Percentiles rank a stretch among this genome's conserved stretches.
Evolutionary conservation across 179 eudicot genomes (phyloP).

Genomic region (Silene vulgaris): DNA sequence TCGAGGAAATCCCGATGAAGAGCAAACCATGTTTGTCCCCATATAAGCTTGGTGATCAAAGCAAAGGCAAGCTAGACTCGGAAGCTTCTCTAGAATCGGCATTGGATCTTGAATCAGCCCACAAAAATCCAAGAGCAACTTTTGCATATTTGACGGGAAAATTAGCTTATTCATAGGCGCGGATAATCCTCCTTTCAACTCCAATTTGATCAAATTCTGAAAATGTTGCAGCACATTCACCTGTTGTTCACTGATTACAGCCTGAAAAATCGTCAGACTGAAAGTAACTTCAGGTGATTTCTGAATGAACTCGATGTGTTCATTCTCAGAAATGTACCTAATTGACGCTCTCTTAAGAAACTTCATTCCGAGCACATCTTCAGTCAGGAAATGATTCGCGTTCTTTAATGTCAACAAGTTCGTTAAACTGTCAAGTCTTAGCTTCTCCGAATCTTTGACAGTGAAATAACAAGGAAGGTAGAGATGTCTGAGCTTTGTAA

Average conservation of each 20-base stretch:
- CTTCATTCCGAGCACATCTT: conserved; percentile 28
- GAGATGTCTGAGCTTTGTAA: conserved; percentile 30
- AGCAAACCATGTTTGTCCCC: conserved; percentile 27
- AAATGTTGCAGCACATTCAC: conserved; percentile 17
- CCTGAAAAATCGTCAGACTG: conserved; percentile 24
- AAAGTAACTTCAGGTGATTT: conserved; percentile 24
- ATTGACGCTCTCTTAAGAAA: conserved; percentile 27
- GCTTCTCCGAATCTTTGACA: conserved; percentile 22
- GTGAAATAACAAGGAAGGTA: conserved; percentile 34
- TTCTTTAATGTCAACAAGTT: conserved; percentile 32
- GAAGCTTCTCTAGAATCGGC: conserved; percentile 33
- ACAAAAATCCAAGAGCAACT: conserved; percentile 30
- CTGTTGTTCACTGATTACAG: conserved; percentile 23
- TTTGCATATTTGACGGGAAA: conserved; percentile 29
- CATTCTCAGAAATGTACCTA: conserved; percentile 22
- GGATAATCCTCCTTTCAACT: conserved; percentile 26
- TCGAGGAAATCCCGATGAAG: conserved; percentile 27
- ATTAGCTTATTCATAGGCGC: background rate
- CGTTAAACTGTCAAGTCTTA: conserved; percentile 29
- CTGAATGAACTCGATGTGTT: conserved; percentile 30
- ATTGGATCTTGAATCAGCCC: conserved; percentile 28
- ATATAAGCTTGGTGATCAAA: conserved; percentile 34
- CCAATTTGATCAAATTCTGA: conserved; percentile 28
- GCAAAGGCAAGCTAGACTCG: conserved; percentile 23
- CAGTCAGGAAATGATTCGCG: conserved; percentile 19